A percentile compares a stretch with the other conserved stretches of the same genome.
These are phyloP conservation scores for Claviceps sp. DNA, from an alignment of 2,329 filamentous ascomycete genomes.

Conservation along the genomic window DNA sequence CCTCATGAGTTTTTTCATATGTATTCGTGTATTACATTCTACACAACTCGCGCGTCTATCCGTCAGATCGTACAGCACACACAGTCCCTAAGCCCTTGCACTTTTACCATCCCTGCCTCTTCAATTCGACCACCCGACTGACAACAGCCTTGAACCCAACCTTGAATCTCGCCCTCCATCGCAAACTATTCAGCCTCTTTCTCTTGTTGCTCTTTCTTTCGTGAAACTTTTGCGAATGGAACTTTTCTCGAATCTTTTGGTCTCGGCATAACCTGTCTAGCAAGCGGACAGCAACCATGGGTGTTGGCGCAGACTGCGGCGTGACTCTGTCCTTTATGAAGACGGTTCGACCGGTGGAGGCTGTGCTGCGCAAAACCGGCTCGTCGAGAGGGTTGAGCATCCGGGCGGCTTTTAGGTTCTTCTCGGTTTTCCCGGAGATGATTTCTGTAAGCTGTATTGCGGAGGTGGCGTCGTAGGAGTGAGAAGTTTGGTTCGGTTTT, in stretches of 20 bases:
- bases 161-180: slow-evolving; percentile 59
- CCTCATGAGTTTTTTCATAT: neutral
- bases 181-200: slow-evolving; percentile 57
- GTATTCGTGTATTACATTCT: neutral
- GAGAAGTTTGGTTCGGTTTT: neutral
- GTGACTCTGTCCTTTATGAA: slow-evolving; percentile 19
- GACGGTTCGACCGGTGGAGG: slow-evolving; percentile 26
- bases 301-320: slow-evolving; percentile 22
- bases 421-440: slow-evolving; percentile 18
- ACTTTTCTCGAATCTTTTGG: slow-evolving; percentile 48
- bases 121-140: slow-evolving; percentile 53
- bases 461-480: slow-evolving; percentile 9
- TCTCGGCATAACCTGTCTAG: slow-evolving; percentile 24
- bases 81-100: neutral
- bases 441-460: slow-evolving; percentile 22
- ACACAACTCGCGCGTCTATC: neutral
- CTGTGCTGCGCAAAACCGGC: slow-evolving; percentile 17
- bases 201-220: slow-evolving; percentile 64
- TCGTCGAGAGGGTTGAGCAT: slow-evolving; percentile 14
- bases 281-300: slow-evolving; percentile 29
- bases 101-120: slow-evolving; percentile 61
- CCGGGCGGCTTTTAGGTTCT: slow-evolving; percentile 10
- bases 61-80: slow-evolving; percentile 1
- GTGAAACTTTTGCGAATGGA: slow-evolving; percentile 51
- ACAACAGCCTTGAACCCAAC: slow-evolving; percentile 53